A percentile compares a stretch with the other conserved stretches of the same genome.
phyloP scores from a whole-genome alignment of 495 filamentous ascomycete genomes.

The Cercophora sp. region DNA sequence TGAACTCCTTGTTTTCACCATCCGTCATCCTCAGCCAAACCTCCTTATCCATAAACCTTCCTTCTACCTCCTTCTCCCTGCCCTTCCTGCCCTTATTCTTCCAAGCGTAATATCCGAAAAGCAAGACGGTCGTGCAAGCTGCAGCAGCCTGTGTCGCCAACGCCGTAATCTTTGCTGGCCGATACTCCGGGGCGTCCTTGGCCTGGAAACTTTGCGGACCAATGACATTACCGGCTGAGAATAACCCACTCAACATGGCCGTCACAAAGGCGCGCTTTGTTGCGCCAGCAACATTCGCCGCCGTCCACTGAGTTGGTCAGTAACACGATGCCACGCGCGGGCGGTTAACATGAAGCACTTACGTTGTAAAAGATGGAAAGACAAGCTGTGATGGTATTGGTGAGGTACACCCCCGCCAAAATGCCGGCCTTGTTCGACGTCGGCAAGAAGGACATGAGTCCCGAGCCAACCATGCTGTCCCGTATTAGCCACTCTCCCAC shows the following conservation, averaged over 20 bases:
- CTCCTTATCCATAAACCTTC: slow-evolving; percentile 26
- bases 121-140: slow-evolving; percentile 27
- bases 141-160: slow-evolving; percentile 34
- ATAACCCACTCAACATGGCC: slow-evolving; percentile 53
- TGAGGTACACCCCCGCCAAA: slow-evolving; percentile 61
- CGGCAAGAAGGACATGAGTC: slow-evolving; percentile 56
- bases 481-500: too few relatives aligned
- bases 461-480: slow-evolving; percentile 53
- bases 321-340: too few relatives aligned
- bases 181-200: slow-evolving; percentile 55
- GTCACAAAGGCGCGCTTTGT: slow-evolving; percentile 40
- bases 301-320: too few relatives aligned
- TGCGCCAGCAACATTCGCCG: slow-evolving; percentile 32
- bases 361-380: slow-evolving; percentile 42
- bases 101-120: slow-evolving; percentile 35
- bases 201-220: slow-evolving; percentile 64
- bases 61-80: slow-evolving; percentile 22
- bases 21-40: slow-evolving; percentile 33
- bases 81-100: slow-evolving; percentile 24
- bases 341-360: slow-evolving; percentile 2
- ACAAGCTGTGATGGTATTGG: slow-evolving; percentile 56
- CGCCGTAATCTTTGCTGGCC: slow-evolving; percentile 60
- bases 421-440: slow-evolving; percentile 42
- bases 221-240: slow-evolving; percentile 63
- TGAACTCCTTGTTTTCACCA: slow-evolving; percentile 34